phyloP scores from a whole-genome alignment of 495 filamentous ascomycete genomes.

The Hypoxylon cercidicola region DNA sequence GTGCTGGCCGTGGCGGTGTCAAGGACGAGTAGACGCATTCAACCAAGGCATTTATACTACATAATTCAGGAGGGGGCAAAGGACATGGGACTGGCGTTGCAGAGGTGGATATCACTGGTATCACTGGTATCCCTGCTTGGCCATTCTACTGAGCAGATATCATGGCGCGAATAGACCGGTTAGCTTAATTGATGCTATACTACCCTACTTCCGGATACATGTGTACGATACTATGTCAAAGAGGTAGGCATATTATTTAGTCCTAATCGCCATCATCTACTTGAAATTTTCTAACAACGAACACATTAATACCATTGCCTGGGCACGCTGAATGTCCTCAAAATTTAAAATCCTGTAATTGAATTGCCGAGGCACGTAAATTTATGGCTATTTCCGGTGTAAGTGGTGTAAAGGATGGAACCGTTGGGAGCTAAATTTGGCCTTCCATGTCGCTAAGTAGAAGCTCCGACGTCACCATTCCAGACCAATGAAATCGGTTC shows the following conservation, averaged over 20 bases:
- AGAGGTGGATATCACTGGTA: neutral
- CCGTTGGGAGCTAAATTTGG: neutral
- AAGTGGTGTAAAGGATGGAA: neutral
- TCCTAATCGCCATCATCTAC: too few relatives aligned
- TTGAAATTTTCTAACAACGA: too few relatives aligned
- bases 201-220: neutral
- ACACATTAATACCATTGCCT: too few relatives aligned
- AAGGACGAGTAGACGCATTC: constrained; percentile 83
- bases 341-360: too few relatives aligned
- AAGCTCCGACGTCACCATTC: constrained; percentile 43
- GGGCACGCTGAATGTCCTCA: too few relatives aligned
- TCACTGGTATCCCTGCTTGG: neutral
- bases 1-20: constrained; percentile 82
- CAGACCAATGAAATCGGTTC: constrained; percentile 4
- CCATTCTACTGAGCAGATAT: constrained; percentile 5
- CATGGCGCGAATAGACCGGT: neutral
- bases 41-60: neutral
- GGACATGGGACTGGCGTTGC: constrained; percentile 8
- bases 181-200: constrained; percentile 2
- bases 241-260: too few relatives aligned
- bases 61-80: constrained; percentile 5
- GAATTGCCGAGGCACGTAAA: neutral
- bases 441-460: neutral
- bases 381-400: neutral
- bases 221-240: neutral